phyloP scores from a whole-genome alignment of 2,329 filamentous ascomycete species.

The Penicillium sp. region DNA sequence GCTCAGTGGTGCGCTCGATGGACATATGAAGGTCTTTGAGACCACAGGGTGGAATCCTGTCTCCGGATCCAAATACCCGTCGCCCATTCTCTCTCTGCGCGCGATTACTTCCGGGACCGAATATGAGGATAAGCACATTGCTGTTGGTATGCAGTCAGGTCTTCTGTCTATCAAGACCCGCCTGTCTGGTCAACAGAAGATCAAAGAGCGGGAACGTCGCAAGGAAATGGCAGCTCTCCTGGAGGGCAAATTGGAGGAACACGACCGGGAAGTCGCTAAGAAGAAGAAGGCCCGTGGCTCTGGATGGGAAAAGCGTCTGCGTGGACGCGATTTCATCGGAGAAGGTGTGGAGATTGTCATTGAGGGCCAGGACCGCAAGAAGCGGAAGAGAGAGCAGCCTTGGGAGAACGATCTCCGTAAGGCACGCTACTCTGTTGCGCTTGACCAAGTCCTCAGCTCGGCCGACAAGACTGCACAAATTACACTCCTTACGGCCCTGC shows the following conservation, averaged over 20 bases:
- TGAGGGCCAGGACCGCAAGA: conserved; percentile 61
- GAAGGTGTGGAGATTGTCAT: conserved; percentile 87
- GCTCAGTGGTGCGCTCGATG: conserved; percentile 85
- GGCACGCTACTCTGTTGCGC: conserved; percentile 70
- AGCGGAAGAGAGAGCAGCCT: conserved; percentile 61
- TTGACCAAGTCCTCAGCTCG: conserved; percentile 72
- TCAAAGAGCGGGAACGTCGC: conserved; percentile 69
- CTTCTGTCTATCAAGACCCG: conserved; percentile 87
- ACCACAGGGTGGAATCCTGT: conserved; percentile 94
- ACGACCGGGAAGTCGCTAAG: conserved; percentile 69
- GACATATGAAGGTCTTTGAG: conserved; percentile 96
- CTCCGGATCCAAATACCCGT: conserved; percentile 88
- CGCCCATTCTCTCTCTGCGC: conserved; percentile 79
- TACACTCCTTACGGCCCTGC: conserved; percentile 77
- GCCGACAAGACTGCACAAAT: conserved; percentile 62
- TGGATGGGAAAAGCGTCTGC: conserved; percentile 60
- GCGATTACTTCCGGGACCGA: conserved; percentile 68
- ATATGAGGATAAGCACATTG: conserved; percentile 84
- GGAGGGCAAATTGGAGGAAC: conserved; percentile 71
- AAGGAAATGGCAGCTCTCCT: conserved; percentile 82
- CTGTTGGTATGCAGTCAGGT: conserved; percentile 91
- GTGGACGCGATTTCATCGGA: conserved; percentile 75
- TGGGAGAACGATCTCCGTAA: conserved; percentile 84
- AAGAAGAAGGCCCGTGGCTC: conserved; percentile 62
- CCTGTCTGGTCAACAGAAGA: conserved; percentile 77